Evolutionary conservation across 1,139 yeast species (phyloP), one percentile per base, ranked within the genome.

Genomic region (Hyphopichia buzzinii): DNA sequence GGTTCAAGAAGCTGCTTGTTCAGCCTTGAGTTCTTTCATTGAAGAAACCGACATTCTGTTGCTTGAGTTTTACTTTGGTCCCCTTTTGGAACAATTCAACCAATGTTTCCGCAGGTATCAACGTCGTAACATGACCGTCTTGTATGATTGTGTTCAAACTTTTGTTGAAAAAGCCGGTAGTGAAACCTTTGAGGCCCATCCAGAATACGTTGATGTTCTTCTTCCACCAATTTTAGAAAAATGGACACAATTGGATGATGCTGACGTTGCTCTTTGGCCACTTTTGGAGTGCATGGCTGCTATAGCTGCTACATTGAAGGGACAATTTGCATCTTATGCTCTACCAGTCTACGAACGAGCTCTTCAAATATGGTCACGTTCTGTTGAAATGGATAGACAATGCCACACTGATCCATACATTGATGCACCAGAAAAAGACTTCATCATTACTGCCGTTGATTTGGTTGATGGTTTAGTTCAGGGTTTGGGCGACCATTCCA

Each of bases 1-100:
- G 42, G 98, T 92, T 12, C 98, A 92, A 63, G 95, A 89, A 53
- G 84, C 96, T 35, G 97, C 96, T 2, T 87, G 96, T 51, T 79
- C 90, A 30, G 87, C 96, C 8, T 74, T 92, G 35, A 83, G 96
- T 1, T 81, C 82, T 35, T 84, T 89, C 43, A 79, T 90, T 33
- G 97, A 90, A 54, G 80, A 75, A 42, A 74, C 94, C 15, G 89
- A 87, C 40, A 54, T 77, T 2, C 79, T 82, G 2, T 71, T 84
- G 39, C 69, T 86, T 41, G 83, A 73, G 40, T 53, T 48, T 31
- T 68, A 65, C 40, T 48, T 66, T 26, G 67, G 53, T 8, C 83
- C 83, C 10, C 69, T 92, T 41, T 66, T 92, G 41, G 71, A 72
- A 36, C 90, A 79, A 52, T 81, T 90, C 57, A 75, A 80, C 39